Percentiles rank a stretch among this genome's conserved stretches.
phyloP scores from a whole-genome alignment of 257 asterid species.

The Penstemon barbatus region DNA sequence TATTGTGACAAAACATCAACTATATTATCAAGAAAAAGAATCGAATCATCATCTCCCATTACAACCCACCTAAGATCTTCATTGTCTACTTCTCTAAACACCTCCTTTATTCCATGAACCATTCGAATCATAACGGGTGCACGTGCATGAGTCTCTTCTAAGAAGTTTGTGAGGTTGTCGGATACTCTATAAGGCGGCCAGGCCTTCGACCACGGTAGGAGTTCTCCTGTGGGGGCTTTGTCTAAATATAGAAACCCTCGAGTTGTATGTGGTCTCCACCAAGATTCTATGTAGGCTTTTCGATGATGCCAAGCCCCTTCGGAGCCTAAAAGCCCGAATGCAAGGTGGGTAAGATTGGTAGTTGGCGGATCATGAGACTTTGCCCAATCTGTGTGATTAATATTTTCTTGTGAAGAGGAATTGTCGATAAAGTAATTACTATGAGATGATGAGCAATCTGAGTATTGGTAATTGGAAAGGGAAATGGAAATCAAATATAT shows the following conservation, averaged over 20 bases:
- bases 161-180: constrained; percentile 29
- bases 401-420: not conserved
- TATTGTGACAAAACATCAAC: constrained; percentile 43
- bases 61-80: constrained; percentile 58
- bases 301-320: constrained; percentile 44
- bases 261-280: constrained; percentile 53
- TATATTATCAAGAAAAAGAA: constrained; percentile 63
- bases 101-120: constrained; percentile 64
- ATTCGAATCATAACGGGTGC: constrained; percentile 47
- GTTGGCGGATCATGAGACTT: constrained; percentile 15
- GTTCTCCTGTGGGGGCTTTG: constrained; percentile 35
- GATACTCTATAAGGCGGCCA: constrained; percentile 55
- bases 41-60: constrained; percentile 75
- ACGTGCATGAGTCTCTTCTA: constrained; percentile 32
- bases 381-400: not conserved
- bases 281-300: constrained; percentile 47
- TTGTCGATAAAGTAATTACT: not conserved
- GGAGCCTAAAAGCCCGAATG: constrained; percentile 55
- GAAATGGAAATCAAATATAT: constrained; percentile 28
- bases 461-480: constrained; percentile 23
- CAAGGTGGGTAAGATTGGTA: constrained; percentile 50
- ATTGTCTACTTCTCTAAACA: constrained; percentile 37
- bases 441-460: constrained; percentile 9
- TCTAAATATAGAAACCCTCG: constrained; percentile 52
- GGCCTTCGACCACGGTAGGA: constrained; percentile 52